A percentile compares a stretch with the other conserved stretches of the same genome.
These are phyloP conservation scores for Collybiopsis confluens DNA, from an alignment of 768 basidiomycete genomes.

Conservation along the genomic window DNA sequence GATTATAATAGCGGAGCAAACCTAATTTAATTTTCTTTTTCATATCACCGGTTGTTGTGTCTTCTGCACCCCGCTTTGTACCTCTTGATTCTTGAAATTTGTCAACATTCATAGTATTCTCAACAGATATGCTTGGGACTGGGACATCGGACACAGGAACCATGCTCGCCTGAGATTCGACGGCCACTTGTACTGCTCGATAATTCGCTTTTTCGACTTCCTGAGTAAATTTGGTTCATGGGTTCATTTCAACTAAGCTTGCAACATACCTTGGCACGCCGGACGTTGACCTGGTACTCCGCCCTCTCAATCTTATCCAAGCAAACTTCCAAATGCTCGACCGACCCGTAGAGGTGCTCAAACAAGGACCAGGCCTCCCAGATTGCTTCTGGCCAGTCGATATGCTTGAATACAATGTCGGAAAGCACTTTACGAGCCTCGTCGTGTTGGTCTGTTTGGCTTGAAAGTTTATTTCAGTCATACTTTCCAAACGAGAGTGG, in stretches of 20 bases:
- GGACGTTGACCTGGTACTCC: conserved; percentile 54
- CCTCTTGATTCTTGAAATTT: conserved; percentile 28
- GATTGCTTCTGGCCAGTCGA: conserved; percentile 95
- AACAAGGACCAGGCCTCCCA: conserved; percentile 91
- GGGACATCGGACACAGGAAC: conserved; percentile 27
- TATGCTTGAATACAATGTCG: conserved; percentile 60
- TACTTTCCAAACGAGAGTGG: background rate
- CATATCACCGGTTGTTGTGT: conserved; percentile 29
- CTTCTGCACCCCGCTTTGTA: conserved; percentile 64
- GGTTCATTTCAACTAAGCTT: background rate
- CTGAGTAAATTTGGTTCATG: conserved; percentile 24
- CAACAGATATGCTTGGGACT: conserved; percentile 12
- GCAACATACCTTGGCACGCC: conserved; percentile 57
- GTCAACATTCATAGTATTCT: conserved; percentile 41
- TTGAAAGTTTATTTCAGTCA: conserved; percentile 17
- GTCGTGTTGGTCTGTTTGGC: conserved; percentile 50
- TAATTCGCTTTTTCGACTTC: conserved; percentile 59
- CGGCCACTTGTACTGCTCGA: conserved; percentile 42
- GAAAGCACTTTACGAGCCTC: conserved; percentile 65
- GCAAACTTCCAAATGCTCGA: conserved; percentile 59
- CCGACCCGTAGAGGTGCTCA: conserved; percentile 76
- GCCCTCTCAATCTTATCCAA: conserved; percentile 65
- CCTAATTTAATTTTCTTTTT: conserved; percentile 63
- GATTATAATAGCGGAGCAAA: conserved; percentile 26
- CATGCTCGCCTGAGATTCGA: conserved; percentile 34